Conservation (phyloP, 305 asterid species). For the Fraxinus ornus region DNA sequence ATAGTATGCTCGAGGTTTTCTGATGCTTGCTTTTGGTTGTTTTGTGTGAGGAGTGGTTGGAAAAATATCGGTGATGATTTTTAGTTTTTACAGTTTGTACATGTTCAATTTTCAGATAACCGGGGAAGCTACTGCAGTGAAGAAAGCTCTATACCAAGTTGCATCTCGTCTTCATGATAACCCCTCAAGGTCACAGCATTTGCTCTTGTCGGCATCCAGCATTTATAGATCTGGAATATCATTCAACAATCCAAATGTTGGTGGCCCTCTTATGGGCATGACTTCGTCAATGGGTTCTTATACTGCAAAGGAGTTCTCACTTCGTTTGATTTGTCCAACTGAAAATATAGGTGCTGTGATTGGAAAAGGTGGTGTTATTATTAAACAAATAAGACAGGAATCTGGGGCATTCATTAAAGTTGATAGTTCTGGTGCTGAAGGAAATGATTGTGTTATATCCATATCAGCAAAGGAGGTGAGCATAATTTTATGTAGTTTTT, state of each 20-base stretch:
- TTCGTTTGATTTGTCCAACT: conserved; percentile 70
- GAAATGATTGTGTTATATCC: conserved; percentile 69
- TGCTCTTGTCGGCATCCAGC: conserved; percentile 58
- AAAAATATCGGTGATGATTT: conserved; percentile 12
- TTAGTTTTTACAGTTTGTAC: conserved; percentile 1
- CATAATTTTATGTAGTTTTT: background rate
- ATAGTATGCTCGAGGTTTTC: background rate
- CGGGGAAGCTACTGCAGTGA: conserved; percentile 64
- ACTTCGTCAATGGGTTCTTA: conserved; percentile 54
- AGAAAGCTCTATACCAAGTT: conserved; percentile 67
- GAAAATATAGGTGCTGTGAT: conserved; percentile 83
- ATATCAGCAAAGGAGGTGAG: conserved; percentile 80
- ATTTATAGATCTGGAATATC: conserved; percentile 70
- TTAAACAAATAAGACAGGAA: conserved; percentile 82
- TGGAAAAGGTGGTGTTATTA: conserved; percentile 76
- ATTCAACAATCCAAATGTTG: conserved; percentile 49
- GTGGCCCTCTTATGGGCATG: conserved; percentile 44
- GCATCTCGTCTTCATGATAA: conserved; percentile 70
- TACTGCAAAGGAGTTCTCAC: conserved; percentile 53
- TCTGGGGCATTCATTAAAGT: conserved; percentile 77
- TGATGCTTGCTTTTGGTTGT: conserved; percentile 18
- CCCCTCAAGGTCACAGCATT: conserved; percentile 82
- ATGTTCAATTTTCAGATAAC: conserved; percentile 46
- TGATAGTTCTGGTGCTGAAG: conserved; percentile 72
- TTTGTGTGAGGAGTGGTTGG: background rate